Conservation (phyloP, 805 yeast species). For the Kluyveromyces wickerhamii region DNA sequence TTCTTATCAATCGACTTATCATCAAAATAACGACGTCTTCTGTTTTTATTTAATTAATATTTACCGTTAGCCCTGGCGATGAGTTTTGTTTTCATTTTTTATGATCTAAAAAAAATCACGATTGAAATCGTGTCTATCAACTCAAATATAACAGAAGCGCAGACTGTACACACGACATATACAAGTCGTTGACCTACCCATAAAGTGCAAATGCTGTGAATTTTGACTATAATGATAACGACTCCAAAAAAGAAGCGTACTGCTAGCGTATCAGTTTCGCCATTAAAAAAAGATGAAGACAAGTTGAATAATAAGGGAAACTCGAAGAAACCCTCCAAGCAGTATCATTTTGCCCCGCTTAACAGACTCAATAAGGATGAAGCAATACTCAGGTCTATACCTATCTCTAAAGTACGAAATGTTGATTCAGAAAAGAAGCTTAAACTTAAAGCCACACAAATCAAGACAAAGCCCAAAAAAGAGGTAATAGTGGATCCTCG, state of each 20-base stretch:
- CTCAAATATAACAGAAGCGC: too few species aligned
- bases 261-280: constrained; percentile 16
- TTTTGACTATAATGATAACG: constrained; percentile 14
- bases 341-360: constrained; percentile 25
- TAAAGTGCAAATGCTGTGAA: too few species aligned
- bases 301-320: constrained; percentile 5
- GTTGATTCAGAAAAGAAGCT: constrained; percentile 6
- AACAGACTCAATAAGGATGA: constrained; percentile 14
- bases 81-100: too few species aligned
- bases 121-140: too few species aligned
- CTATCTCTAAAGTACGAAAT: constrained; percentile 26
- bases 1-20: too few species aligned
- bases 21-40: too few species aligned
- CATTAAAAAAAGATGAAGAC: constrained; percentile 9
- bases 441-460: constrained; percentile 3
- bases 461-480: constrained; percentile 3
- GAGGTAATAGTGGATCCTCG: neutral
- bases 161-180: too few species aligned
- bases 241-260: constrained; percentile 19
- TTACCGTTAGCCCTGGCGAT: too few species aligned
- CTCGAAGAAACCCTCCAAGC: constrained; percentile 6
- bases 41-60: too few species aligned
- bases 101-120: too few species aligned
- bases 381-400: constrained; percentile 20
- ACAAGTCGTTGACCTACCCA: constrained; percentile 1